Percentiles rank a stretch among this genome's conserved stretches.
Evolutionary conservation across 768 basidiomycete genomes (phyloP).

Genomic region (Suillus tomentosus): DNA sequence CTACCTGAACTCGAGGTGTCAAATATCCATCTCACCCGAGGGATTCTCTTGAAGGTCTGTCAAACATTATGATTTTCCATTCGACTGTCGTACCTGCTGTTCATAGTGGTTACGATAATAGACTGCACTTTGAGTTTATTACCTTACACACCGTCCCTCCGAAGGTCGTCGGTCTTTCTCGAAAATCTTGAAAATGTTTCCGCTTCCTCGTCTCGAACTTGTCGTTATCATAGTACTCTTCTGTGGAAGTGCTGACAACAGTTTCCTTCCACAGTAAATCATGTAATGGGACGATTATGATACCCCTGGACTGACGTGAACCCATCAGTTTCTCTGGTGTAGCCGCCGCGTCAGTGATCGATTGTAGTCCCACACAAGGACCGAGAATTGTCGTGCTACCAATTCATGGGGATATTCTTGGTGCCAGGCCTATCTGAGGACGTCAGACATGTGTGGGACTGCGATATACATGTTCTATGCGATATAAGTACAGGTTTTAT

Average conservation of each 20-base stretch:
- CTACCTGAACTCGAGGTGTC: background rate
- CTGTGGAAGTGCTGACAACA: background rate
- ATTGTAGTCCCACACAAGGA: background rate
- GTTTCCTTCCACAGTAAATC: background rate
- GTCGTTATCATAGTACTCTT: background rate
- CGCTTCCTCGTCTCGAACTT: background rate
- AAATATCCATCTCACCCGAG: background rate
- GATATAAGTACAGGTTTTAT: background rate
- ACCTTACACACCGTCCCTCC: background rate
- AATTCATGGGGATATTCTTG: too few species aligned
- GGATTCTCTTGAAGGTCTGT: background rate
- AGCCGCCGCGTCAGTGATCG: background rate
- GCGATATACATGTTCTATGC: background rate
- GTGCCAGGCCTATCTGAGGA: too few species aligned
- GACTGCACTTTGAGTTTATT: background rate
- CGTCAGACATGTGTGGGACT: background rate
- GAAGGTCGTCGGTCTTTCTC: background rate
- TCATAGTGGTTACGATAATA: background rate
- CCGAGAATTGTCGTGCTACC: background rate
- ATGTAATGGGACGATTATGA: background rate
- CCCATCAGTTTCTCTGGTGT: background rate
- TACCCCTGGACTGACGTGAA: background rate
- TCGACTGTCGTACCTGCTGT: background rate
- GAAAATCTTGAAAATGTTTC: background rate
- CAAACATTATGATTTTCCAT: background rate